Conservation (phyloP, 169 alveolate species). For the Plasmodium billcollinsi region DNA sequence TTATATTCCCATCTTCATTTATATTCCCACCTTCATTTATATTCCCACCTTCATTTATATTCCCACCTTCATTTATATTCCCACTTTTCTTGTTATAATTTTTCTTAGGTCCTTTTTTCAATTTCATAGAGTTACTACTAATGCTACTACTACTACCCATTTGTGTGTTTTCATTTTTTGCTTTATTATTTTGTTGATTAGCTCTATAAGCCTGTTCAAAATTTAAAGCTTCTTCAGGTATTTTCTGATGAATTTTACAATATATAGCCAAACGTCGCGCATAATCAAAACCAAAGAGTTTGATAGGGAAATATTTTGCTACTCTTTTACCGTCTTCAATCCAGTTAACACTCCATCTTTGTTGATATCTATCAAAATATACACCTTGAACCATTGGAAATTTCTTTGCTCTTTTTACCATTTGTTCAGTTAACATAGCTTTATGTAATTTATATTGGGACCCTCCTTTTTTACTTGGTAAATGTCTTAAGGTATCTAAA, state of each 20-base stretch:
- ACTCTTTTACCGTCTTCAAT: constrained; percentile 84
- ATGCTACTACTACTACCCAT: constrained; percentile 9
- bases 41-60: not conserved
- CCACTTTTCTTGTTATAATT: constrained; percentile 3
- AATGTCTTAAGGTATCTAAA: constrained; percentile 66
- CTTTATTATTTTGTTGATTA: constrained; percentile 67
- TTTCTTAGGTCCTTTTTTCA: not conserved
- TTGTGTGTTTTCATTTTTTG: constrained; percentile 60
- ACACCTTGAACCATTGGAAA: constrained; percentile 85
- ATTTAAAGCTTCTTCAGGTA: constrained; percentile 77
- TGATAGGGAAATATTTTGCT: constrained; percentile 86
- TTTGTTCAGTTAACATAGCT: constrained; percentile 81
- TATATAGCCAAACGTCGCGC: constrained; percentile 83
- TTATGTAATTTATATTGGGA: constrained; percentile 82
- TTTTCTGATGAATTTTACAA: constrained; percentile 76
- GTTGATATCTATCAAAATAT: constrained; percentile 84
- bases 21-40: not conserved
- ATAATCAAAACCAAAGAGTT: constrained; percentile 83
- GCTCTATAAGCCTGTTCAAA: constrained; percentile 75
- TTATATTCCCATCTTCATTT: not conserved
- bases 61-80: not conserved
- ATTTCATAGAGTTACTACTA: not conserved
- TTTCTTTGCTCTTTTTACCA: constrained; percentile 81
- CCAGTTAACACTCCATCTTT: constrained; percentile 87
- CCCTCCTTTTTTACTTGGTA: constrained; percentile 75